Percentiles rank a stretch among this genome's conserved stretches.
Conservation (phyloP, 2,329 filamentous ascomycete genomes). For the Arthrobotrys iridis region DNA sequence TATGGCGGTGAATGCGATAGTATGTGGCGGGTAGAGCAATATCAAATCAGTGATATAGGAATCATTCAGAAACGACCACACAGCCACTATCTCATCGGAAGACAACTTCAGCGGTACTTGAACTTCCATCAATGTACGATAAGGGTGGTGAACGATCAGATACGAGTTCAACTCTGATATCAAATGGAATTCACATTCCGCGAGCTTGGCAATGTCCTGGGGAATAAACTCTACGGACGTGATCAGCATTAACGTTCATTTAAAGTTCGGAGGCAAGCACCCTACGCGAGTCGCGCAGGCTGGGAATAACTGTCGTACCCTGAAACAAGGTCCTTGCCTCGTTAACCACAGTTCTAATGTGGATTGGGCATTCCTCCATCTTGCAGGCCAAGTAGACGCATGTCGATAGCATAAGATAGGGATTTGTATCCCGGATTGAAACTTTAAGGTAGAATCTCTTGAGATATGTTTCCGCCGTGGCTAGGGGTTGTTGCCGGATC, state of each 20-base stretch:
- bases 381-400: constrained; percentile 96
- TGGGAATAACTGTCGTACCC: constrained; percentile 63
- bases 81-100: constrained; percentile 80
- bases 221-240: constrained; percentile 70
- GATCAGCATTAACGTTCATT: constrained; percentile 34
- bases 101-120: constrained; percentile 75
- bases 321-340: constrained; percentile 89
- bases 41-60: constrained; percentile 93
- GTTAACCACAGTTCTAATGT: constrained; percentile 87
- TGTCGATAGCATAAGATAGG: constrained; percentile 91
- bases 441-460: constrained; percentile 92
- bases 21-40: constrained; percentile 83
- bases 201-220: constrained; percentile 82
- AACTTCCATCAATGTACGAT: constrained; percentile 79
- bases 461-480: constrained; percentile 93
- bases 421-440: constrained; percentile 90
- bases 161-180: constrained; percentile 92
- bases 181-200: constrained; percentile 91
- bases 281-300: constrained; percentile 14
- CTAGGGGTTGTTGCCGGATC: constrained; percentile 88
- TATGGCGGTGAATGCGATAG: constrained; percentile 86
- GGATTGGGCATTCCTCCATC: constrained; percentile 96
- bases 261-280: constrained; percentile 43
- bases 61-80: constrained; percentile 88
- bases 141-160: constrained; percentile 89